phyloP scores from a whole-genome alignment of 371 early-diverging fungal species.

The Mortierella sp. region DNA sequence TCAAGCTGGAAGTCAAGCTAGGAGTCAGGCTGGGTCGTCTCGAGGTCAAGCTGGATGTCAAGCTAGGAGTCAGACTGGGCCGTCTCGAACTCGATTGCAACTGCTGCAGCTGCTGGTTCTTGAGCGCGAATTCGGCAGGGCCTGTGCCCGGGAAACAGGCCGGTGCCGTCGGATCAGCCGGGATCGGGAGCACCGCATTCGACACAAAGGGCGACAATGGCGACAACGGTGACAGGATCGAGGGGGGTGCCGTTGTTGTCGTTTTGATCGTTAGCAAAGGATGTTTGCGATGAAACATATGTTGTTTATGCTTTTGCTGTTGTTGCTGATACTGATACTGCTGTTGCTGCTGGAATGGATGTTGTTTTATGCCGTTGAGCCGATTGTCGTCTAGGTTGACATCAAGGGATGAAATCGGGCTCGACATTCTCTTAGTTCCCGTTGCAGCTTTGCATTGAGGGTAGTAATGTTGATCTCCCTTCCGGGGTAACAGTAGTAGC shows the following conservation, averaged over 20 bases:
- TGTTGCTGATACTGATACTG: neutral
- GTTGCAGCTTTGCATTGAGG: neutral
- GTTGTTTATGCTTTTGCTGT: neutral
- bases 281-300: slow-evolving; percentile 7
- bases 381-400: neutral
- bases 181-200: neutral
- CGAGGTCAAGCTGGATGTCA: slow-evolving; percentile 6
- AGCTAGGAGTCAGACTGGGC: slow-evolving; percentile 2
- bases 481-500: neutral
- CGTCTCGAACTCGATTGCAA: slow-evolving; percentile 30
- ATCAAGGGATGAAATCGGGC: slow-evolving; percentile 3
- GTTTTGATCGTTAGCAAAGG: slow-evolving; percentile 5
- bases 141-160: slow-evolving; percentile 46
- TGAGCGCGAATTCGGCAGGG: slow-evolving; percentile 26
- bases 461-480: neutral
- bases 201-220: neutral
- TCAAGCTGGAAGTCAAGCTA: neutral
- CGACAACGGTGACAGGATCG: neutral
- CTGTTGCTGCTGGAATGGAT: neutral
- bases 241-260: neutral
- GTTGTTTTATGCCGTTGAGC: neutral
- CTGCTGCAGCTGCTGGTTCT: slow-evolving; percentile 31
- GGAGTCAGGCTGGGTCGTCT: slow-evolving; percentile 15
- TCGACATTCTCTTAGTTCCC: neutral
- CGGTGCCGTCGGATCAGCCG: slow-evolving; percentile 21